Evolutionary conservation across 2,329 filamentous ascomycete species (phyloP), one percentile per base, ranked within the genome.

Genomic region (Aschersonia sp.): DNA sequence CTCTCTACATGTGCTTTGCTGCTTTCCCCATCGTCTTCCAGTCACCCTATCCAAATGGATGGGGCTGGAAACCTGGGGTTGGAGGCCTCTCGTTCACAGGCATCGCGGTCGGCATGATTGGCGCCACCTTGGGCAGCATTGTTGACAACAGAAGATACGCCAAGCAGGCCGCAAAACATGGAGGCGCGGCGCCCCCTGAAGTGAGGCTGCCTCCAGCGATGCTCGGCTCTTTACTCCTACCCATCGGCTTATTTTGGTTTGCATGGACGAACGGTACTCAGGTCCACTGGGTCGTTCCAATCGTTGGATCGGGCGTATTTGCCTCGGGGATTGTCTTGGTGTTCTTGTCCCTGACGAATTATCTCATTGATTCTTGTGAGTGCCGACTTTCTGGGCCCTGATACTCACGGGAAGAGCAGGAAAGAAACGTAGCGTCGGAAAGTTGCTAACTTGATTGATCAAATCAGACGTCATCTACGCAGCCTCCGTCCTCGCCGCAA

Each of bases 401-500:
- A 12, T 11, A 42, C 7, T 2, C 7, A 14, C 7, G 40, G 40
- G 9, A 5, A 42, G 30, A 31, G 12, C n/a, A 6, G 41, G 4
- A 31, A 32, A 10, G 40, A 42, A 14, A 22, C 35, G 8, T 2
- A 22, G 22, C 22, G 22, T 22, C 22, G 22, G n/a, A 42, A n/a
- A n/a, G 14, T 42, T 9, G 42, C 42, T 43, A 8, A 43, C 29
- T 6, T 43, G 14, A 31, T 4, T 9, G 8, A n/a, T 43, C 6
- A 6, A 6, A 30, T 4, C 44, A 64, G 60, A 87, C 61, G 81
- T 81, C 46, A 83, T 89, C 55, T 90, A 82, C 52, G 85, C 86
- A 1, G 85, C 85, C 0, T 85, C 80, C 0, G 83, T 81, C 0
- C 68, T 89, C 7, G 85, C 85, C 2, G 83, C 83, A 44, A 87